Evolutionary conservation across 495 filamentous ascomycete genomes (phyloP), one percentile per base, ranked within the genome.

Genomic region (Hypoxylon rickii): DNA sequence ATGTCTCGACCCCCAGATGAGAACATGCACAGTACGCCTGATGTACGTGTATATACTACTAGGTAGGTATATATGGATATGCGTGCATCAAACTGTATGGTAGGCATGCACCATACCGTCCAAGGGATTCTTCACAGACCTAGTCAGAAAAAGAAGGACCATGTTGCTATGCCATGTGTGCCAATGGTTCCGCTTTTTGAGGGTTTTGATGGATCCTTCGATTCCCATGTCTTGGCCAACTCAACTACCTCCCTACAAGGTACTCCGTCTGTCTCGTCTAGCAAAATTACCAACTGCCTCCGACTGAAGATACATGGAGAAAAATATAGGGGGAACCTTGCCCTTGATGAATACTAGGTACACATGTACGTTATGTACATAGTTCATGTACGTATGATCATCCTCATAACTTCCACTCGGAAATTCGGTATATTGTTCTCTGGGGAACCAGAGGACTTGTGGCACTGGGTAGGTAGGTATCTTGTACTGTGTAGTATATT

Each of bases 151-250:
- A 42, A 61, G 46, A 44, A 51, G 37, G 52, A 32, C 43, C 31
- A 51, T 53, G 43, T 36, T 29, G 24, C 24, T 29, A 29, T 29
- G 24, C 24, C 24, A 29, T 29, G 24, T 43, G 50, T 55, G 44
- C 61, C 56, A n/a, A 36, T 49, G 52, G 58, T 58, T 63, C 48
- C 53, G 53, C 54, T 41, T 49, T 58, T 29, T 40, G 58, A 44
- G 63, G 50, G 40, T 48, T 48, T 44, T 57, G 41, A 51, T 62
- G 44, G 48, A 58, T 57, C 58, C 58, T 57, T 57, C 58, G 46
- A 53, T 52, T 55, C 51, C 41, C 51, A 62, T 57, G 52, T 57
- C 58, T 62, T 62, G 38, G 48, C 48, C 48, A 24, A 61, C 45
- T 55, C 55, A 39, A 39, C 53, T 33, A n/a, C 44, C 44, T 12